phyloP scores from a whole-genome alignment of 2,329 filamentous ascomycete genomes.

The Calonectria montana region DNA sequence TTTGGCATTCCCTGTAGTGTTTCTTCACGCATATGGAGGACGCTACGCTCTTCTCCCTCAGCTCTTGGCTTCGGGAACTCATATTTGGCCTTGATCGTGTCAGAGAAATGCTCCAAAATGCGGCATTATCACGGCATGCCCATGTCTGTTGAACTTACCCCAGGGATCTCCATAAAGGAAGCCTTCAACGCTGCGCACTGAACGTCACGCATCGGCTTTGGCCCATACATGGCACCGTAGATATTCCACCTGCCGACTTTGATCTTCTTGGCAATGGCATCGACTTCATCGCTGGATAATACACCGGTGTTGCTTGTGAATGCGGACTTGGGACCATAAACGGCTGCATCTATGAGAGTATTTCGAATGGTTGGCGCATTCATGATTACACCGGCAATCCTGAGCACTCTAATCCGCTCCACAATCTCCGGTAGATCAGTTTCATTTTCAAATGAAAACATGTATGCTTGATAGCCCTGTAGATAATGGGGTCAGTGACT shows the following conservation, averaged over 20 bases:
- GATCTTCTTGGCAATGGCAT: conserved; percentile 20
- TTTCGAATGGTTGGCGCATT: conserved; percentile 19
- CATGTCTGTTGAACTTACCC: background rate
- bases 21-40: background rate
- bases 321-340: conserved; percentile 5
- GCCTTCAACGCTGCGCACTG: background rate
- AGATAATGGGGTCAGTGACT: background rate
- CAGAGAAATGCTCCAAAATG: background rate
- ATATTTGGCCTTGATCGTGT: background rate
- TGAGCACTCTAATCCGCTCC: conserved; percentile 8
- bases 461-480: conserved; percentile 22
- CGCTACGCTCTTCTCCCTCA: background rate
- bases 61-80: background rate
- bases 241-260: conserved; percentile 4
- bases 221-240: background rate
- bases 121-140: background rate
- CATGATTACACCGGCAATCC: conserved; percentile 13
- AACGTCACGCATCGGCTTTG: background rate
- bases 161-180: background rate
- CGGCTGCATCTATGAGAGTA: conserved; percentile 18
- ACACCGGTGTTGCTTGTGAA: background rate
- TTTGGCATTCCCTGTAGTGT: background rate
- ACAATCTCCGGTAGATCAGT: conserved; percentile 11
- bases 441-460: conserved; percentile 16
- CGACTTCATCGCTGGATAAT: background rate